These are phyloP conservation scores for Ampelomyces quisqualis DNA, from an alignment of 2,329 filamentous ascomycete species.

Conservation along the genomic window DNA sequence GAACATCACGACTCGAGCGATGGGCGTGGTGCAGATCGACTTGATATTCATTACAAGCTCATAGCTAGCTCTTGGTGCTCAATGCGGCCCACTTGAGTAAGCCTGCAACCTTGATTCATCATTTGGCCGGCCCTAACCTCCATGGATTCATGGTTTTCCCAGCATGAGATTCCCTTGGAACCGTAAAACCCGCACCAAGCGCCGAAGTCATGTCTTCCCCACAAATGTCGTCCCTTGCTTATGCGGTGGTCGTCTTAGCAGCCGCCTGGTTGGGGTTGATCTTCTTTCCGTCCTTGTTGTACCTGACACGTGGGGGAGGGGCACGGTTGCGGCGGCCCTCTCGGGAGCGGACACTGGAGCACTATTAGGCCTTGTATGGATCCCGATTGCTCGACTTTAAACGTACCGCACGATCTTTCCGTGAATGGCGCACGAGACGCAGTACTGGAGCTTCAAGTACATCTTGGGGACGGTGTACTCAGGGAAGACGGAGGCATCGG, in stretches of 20 bases:
- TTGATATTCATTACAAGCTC: constrained; percentile 42
- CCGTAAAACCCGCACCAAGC: constrained; percentile 40
- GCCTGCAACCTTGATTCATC: constrained; percentile 38
- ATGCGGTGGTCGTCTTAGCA: constrained; percentile 57
- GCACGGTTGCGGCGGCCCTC: constrained; percentile 98
- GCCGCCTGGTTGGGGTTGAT: constrained; percentile 83
- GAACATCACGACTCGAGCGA: constrained; percentile 4
- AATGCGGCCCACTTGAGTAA: constrained; percentile 29
- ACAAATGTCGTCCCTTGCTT: constrained; percentile 18
- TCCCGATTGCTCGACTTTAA: constrained; percentile 27
- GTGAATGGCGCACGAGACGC: constrained; percentile 99
- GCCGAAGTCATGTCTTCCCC: constrained; percentile 35
- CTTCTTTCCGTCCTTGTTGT: constrained; percentile 99
- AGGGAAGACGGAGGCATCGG: constrained; percentile 96
- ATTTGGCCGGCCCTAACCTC: constrained; percentile 31
- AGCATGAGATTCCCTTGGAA: constrained; percentile 40
- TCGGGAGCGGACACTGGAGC: constrained; percentile 84
- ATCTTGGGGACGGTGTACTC: constrained; percentile 99
- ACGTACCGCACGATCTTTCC: constrained; percentile 99
- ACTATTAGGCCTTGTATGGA: constrained; percentile 13
- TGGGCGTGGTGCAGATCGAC: constrained; percentile 31
- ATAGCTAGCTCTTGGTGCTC: constrained; percentile 37
- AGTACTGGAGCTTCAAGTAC: constrained; percentile 99
- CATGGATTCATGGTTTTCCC: constrained; percentile 41
- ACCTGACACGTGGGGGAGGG: constrained; percentile 93